Percentiles rank a stretch among this genome's conserved stretches.
phyloP scores from a whole-genome alignment of 176 grass and related monocot genomes.

The Eleusine coracana region DNA sequence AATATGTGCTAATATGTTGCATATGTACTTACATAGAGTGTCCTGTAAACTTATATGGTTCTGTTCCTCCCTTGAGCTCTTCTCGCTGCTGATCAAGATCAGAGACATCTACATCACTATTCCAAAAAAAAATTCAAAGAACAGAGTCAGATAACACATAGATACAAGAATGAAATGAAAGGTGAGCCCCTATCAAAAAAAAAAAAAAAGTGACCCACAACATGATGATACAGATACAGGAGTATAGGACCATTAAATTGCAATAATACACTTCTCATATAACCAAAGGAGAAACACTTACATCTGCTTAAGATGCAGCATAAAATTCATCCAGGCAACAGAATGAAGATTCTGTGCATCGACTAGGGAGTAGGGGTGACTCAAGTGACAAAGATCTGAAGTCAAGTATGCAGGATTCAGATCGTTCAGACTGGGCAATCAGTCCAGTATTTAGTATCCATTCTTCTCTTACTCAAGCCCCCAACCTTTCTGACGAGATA shows the following conservation, averaged over 20 bases:
- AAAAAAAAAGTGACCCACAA: neutral
- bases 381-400: neutral
- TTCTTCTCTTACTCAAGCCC: neutral
- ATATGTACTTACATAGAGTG: too few relatives aligned
- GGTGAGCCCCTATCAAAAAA: neutral
- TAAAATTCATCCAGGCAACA: neutral
- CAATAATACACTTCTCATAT: neutral
- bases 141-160: neutral
- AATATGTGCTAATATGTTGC: neutral
- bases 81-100: neutral
- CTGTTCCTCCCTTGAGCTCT: neutral
- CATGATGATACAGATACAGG: neutral
- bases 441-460: neutral
- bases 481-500: neutral
- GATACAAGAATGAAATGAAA: neutral
- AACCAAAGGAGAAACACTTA: neutral
- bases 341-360: conserved; percentile 1
- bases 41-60: too few relatives aligned
- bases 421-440: neutral
- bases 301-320: neutral
- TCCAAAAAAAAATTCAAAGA: too few relatives aligned
- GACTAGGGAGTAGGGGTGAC: neutral
- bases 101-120: too few relatives aligned
- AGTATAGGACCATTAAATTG: neutral
- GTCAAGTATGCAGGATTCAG: neutral